Conservation (phyloP, 2,329 filamentous ascomycete genomes). For the Ascochyta pisi region DNA sequence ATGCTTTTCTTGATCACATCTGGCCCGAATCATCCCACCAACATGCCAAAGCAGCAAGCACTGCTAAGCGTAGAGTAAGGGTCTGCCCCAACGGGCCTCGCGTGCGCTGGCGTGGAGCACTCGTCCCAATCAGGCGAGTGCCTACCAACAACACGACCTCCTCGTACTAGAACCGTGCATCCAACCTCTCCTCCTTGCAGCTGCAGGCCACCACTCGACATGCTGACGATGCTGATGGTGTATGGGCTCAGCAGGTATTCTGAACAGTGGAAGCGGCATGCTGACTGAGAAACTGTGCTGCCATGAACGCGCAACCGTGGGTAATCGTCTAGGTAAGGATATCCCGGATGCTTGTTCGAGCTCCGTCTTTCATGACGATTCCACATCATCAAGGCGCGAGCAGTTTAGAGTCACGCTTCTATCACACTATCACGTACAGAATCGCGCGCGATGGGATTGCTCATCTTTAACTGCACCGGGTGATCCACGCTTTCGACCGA, state of each 20-base stretch:
- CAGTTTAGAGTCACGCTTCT: conserved; percentile 24
- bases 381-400: conserved; percentile 6
- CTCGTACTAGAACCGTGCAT: neutral
- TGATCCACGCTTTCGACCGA: conserved; percentile 15
- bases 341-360: neutral
- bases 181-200: neutral
- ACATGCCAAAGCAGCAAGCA: neutral
- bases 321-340: neutral
- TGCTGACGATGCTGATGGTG: neutral
- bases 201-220: neutral
- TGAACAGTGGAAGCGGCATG: neutral
- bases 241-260: neutral
- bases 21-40: neutral
- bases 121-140: conserved; percentile 2
- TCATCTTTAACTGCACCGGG: conserved; percentile 14
- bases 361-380: neutral
- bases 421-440: conserved; percentile 38
- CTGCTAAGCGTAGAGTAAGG: conserved; percentile 6
- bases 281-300: conserved; percentile 11
- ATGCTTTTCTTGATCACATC: too few species aligned
- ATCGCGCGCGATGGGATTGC: conserved; percentile 21
- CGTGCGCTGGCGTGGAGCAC: conserved; percentile 9
- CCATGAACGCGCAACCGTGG: conserved; percentile 3
- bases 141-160: neutral
- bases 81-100: conserved; percentile 14